Conservation (phyloP, 345 rosid genomes). For the Lepidium sativum region DNA sequence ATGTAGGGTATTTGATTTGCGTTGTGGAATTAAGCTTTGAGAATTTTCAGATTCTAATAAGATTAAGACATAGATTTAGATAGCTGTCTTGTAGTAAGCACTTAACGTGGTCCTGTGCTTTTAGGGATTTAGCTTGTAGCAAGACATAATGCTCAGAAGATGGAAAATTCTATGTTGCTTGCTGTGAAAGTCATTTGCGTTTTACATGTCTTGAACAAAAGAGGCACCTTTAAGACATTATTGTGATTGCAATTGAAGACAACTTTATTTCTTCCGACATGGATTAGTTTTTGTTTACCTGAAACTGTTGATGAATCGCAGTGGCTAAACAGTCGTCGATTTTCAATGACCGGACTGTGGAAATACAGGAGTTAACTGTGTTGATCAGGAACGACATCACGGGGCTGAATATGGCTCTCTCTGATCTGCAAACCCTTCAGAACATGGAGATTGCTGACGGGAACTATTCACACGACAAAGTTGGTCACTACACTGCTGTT, state of each 20-base stretch:
- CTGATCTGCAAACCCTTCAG: slow-evolving; percentile 74
- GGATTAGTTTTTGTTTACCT: background rate
- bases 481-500: slow-evolving; percentile 66
- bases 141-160: background rate
- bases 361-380: slow-evolving; percentile 74
- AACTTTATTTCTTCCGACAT: background rate
- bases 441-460: slow-evolving; percentile 74
- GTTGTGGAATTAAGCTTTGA: too few relatives aligned
- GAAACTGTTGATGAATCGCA: slow-evolving; percentile 19
- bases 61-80: background rate
- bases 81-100: background rate
- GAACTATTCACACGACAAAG: slow-evolving; percentile 63
- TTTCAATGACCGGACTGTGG: slow-evolving; percentile 72
- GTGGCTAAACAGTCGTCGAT: slow-evolving; percentile 83
- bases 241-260: background rate
- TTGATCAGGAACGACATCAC: slow-evolving; percentile 83
- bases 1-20: background rate
- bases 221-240: background rate
- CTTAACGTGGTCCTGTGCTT: background rate
- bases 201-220: background rate
- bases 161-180: background rate
- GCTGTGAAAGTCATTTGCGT: slow-evolving; percentile 3
- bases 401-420: slow-evolving; percentile 57
- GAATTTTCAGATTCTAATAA: background rate
- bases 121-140: slow-evolving; percentile 3